phyloP scores from a whole-genome alignment of 805 yeast species.

The Maudiozyma turicensis region DNA sequence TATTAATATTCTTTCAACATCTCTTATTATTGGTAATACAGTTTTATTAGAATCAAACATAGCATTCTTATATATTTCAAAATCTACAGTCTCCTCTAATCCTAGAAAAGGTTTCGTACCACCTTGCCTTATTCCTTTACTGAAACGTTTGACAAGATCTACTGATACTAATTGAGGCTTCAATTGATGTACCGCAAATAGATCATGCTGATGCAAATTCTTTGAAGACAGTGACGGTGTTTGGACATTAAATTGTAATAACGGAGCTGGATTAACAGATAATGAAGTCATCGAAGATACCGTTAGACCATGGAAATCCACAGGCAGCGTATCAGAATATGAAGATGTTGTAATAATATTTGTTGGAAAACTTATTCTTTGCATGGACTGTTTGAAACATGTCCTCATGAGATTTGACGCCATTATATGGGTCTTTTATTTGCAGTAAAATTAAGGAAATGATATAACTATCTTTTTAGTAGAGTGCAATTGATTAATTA shows the following conservation, averaged over 20 bases:
- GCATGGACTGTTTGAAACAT: conserved; percentile 26
- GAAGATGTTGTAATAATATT: conserved; percentile 51
- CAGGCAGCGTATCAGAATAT: conserved; percentile 12
- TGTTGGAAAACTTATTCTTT: conserved; percentile 41
- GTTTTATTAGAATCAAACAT: conserved; percentile 11
- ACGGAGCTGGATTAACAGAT: conserved; percentile 65
- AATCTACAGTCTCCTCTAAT: conserved; percentile 28
- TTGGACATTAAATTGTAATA: conserved; percentile 79
- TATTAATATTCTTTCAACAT: conserved; percentile 51
- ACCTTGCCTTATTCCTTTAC: conserved; percentile 34
- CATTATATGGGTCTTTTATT: not conserved
- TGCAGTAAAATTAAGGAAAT: no score
- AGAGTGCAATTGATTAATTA: no score
- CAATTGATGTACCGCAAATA: conserved; percentile 68
- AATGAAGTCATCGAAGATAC: conserved; percentile 79
- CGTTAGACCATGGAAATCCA: conserved; percentile 52
- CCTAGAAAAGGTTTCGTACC: conserved; percentile 45
- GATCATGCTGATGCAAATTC: conserved; percentile 44
- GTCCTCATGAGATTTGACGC: not conserved
- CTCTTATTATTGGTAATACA: conserved; percentile 46
- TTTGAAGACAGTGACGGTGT: conserved; percentile 75
- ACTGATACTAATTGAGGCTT: conserved; percentile 51
- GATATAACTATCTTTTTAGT: no score
- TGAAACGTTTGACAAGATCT: conserved; percentile 55
- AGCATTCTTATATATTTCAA: conserved; percentile 19